Evolutionary conservation across 306 rosid genomes (phyloP).

Genomic region (Cicer yamashitae): DNA sequence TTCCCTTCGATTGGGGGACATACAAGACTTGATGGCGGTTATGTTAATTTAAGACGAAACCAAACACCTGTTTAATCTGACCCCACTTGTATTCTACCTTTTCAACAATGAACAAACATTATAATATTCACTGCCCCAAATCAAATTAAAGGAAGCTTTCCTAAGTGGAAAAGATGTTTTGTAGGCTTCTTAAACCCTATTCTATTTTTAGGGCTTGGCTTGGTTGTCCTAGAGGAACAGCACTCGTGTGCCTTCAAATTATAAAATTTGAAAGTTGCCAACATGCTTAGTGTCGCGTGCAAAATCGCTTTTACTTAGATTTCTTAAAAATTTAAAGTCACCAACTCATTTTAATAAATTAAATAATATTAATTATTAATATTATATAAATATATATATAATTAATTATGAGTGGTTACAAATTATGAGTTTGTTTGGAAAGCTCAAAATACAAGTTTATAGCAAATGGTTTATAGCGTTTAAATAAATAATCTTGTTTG

Average conservation of each 20-base stretch:
- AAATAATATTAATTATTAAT: no score
- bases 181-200: conserved; percentile 21
- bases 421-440: no score
- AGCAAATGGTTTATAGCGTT: no score
- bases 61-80: conserved; percentile 46
- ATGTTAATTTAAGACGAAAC: conserved; percentile 37
- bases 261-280: conserved; percentile 25
- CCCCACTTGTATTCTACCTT: conserved; percentile 40
- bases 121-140: conserved; percentile 26
- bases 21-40: conserved; percentile 12
- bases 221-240: conserved; percentile 33
- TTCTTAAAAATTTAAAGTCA: no score
- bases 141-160: conserved; percentile 9
- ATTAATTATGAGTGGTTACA: no score
- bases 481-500: no score
- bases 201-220: conserved; percentile 19
- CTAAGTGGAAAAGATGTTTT: conserved; percentile 24
- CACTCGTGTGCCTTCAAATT: conserved; percentile 38
- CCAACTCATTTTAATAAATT: no score
- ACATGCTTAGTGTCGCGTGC: background rate
- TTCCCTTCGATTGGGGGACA: background rate
- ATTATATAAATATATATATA: no score
- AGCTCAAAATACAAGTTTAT: no score
- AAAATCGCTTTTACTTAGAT: no score
- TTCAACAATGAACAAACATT: background rate